Evolutionary conservation across 805 yeast genomes (phyloP), one percentile per base, ranked within the genome.

Genomic region (Candida caryicola): DNA sequence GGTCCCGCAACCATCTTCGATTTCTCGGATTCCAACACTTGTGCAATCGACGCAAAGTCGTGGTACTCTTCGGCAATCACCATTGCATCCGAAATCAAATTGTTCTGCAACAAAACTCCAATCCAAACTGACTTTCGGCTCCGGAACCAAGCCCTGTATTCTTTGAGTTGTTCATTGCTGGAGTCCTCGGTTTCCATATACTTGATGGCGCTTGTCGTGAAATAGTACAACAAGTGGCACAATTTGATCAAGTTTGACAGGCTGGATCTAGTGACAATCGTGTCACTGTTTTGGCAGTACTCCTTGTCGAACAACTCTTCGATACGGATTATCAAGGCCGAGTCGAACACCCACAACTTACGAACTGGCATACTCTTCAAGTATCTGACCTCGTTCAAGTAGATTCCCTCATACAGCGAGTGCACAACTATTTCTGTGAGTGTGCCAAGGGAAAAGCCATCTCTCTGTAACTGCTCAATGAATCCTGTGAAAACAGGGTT

Each of bases 1-100:
- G 40, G 40, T 26, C 40, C 52, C 14, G 45, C 63, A 12, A 49
- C 32, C 4, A 49, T 41, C 16, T 34, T 44, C 9, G 49, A 54
- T 23, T 60, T 46, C 44, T 66, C 63, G n/a, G 55, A 45, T 28
- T 69, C 73, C 21, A 66, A 53, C 8, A 68, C 67, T 36, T 69
- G 76, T 0, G 82, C 82, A 18, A 89, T 59, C 1, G 90, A 78
- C 23, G 75, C 64, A 49, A 82, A 71, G 54, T 89, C 95, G 13
- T 64, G 57, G 57, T 81, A 84, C 17, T 70, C 64, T 45, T 85
- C 95, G 0, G 88, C 77, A 19, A 88, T 69, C 5, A 62, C 60
- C 16, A 84, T 55, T 0, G 90, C 85, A 17, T 77, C 78, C 5
- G 67, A 63, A 27, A 71, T 68, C 33, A 75, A 64, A 5, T 73